A percentile compares a stretch with the other conserved stretches of the same genome.
Conservation (phyloP, 139 green algal species). For the Eudorina sp. region DNA sequence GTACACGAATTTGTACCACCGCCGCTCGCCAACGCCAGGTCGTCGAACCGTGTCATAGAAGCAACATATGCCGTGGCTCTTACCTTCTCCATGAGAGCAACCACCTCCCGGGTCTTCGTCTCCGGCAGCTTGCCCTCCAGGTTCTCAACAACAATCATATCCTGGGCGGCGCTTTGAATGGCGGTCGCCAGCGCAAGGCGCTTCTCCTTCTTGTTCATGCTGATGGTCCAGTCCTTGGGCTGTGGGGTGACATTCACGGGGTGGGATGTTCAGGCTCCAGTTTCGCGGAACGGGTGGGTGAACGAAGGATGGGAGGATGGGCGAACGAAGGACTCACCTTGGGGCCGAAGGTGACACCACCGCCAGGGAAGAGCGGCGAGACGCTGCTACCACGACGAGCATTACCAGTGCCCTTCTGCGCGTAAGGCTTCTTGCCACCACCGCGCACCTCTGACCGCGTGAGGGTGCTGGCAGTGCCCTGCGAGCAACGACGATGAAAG, state of each 20-base stretch:
- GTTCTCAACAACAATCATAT: slow-evolving; percentile 91
- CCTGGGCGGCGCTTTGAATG: slow-evolving; percentile 88
- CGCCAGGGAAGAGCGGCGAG: slow-evolving; percentile 92
- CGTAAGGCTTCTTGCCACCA: slow-evolving; percentile 96
- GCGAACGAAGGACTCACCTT: slow-evolving; percentile 75
- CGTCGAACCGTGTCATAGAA: no score
- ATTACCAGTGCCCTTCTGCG: slow-evolving; percentile 97
- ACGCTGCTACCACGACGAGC: slow-evolving; percentile 87
- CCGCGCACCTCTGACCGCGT: slow-evolving; percentile 95
- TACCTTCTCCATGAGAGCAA: slow-evolving; percentile 76
- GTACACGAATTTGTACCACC: no score
- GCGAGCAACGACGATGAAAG: slow-evolving; percentile 8
- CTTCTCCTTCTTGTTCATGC: slow-evolving; percentile 99
- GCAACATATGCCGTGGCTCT: no score
- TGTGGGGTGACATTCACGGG: slow-evolving; percentile 49
- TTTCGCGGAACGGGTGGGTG: no score
- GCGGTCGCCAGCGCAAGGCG: slow-evolving; percentile 94
- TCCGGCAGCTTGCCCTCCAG: slow-evolving; percentile 69
- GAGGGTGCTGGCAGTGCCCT: slow-evolving; percentile 94
- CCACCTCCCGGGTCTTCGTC: slow-evolving; percentile 89
- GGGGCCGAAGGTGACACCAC: slow-evolving; percentile 96
- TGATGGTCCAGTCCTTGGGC: slow-evolving; percentile 96
- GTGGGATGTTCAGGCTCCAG: background rate
- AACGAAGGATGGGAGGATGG: background rate
- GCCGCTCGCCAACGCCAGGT: no score